Evolutionary conservation across 345 rosid species (phyloP), one percentile per base, ranked within the genome.

Genomic region (Erysimum cheiranthoides): DNA sequence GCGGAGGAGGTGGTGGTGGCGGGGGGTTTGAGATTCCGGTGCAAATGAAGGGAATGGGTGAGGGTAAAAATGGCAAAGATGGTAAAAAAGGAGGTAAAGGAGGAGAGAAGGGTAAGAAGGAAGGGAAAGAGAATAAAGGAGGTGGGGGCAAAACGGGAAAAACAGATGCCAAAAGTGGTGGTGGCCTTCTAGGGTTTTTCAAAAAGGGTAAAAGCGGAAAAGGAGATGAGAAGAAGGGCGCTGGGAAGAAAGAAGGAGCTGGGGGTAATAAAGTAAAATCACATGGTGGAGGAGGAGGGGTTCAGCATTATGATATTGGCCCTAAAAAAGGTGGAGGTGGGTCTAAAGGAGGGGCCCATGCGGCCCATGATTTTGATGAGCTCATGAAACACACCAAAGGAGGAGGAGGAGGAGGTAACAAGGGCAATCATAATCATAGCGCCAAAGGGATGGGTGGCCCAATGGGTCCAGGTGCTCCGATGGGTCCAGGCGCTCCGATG

Each of bases 21-120:
- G 86, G 82, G 6, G 72, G 14, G 43, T 65, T 90, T 85, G 92
- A 90, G 69, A 73, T 90, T 11, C 88, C 92, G 3, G 76, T 87
- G 54, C 82, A 81, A 3, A 83, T 84, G 82, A 86, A 79, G 77
- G 87, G 88, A 12, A 78, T 18, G 61, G 61, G 77, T 5, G 84
- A 80, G 52, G 83, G 75, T 70, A 84, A 85, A 68, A 83, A 54
- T 31, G 78, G 84, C 3, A 73, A 77, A 16, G 79, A 87, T 14
- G 79, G 82, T 10, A 83, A 79, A 49, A 68, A 82, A 6, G 47
- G 79, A 45, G 89, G 81, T 53, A 87, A 79, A 73, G 86, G 84
- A 27, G 85, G 82, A 54, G 82, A 76, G 61, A 67, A 58, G 42
- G 72, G 76, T 28, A 65, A 73, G 25, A 83, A 79, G 61, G 81